Conservation (phyloP, 1,284 basidiomycete genomes). For the Puccinia horiana region DNA sequence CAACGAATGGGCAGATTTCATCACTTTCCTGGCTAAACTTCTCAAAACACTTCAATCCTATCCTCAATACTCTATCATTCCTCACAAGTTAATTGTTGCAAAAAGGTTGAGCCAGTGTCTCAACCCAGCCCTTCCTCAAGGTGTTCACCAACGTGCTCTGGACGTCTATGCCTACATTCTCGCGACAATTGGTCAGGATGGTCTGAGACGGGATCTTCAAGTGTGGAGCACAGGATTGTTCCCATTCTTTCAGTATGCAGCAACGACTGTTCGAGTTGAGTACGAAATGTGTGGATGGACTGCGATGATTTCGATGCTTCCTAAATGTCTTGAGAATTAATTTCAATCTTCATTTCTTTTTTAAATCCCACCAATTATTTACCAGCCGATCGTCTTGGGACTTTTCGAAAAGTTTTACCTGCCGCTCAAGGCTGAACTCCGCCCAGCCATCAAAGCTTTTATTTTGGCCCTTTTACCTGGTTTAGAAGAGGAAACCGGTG, state of each 20-base stretch:
- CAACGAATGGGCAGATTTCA: slow-evolving; percentile 99
- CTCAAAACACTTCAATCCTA: slow-evolving; percentile 93
- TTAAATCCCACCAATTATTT: background rate
- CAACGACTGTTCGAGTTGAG: slow-evolving; percentile 82
- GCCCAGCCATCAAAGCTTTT: slow-evolving; percentile 89
- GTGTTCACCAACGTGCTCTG: slow-evolving; percentile 91
- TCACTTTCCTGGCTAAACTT: slow-evolving; percentile 90
- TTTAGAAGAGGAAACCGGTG: slow-evolving; percentile 90
- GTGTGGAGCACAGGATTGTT: slow-evolving; percentile 96
- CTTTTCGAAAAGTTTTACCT: slow-evolving; percentile 88
- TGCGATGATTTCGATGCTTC: background rate
- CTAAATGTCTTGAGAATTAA: background rate
- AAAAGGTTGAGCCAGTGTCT: slow-evolving; percentile 95
- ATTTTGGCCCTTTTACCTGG: slow-evolving; percentile 90
- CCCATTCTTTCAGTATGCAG: slow-evolving; percentile 97
- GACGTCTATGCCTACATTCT: slow-evolving; percentile 94
- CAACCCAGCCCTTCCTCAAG: slow-evolving; percentile 92
- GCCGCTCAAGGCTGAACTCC: slow-evolving; percentile 75
- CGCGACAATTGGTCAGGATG: slow-evolving; percentile 83
- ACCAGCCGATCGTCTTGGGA: slow-evolving; percentile 76
- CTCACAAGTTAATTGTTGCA: slow-evolving; percentile 87
- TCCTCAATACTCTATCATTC: slow-evolving; percentile 90
- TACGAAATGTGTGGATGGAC: slow-evolving; percentile 25
- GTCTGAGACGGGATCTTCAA: slow-evolving; percentile 79
- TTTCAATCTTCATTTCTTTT: background rate